Evolutionary conservation across 2,329 filamentous ascomycete genomes (phyloP).

Genomic region (Botrytis squamosa): DNA sequence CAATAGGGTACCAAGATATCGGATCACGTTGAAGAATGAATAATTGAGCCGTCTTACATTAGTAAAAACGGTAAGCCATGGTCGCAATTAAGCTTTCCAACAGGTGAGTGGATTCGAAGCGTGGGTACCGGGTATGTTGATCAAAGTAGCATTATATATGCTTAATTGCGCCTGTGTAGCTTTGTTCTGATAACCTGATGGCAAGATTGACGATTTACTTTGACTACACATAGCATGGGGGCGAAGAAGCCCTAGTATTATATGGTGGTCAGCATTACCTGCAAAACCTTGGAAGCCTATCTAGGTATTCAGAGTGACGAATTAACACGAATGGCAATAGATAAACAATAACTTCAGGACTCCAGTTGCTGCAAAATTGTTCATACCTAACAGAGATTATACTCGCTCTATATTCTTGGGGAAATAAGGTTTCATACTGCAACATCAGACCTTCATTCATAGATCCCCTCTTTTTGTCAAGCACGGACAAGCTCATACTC

Average conservation of each 20-base stretch:
- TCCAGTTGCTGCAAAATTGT: background rate
- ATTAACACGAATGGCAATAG: background rate
- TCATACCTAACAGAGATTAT: background rate
- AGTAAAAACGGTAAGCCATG: background rate
- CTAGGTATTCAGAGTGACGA: background rate
- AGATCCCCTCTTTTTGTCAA: background rate
- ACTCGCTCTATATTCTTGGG: background rate
- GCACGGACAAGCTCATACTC: background rate
- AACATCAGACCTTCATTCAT: background rate
- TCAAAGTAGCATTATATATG: background rate
- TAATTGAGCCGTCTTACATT: conserved; percentile 4
- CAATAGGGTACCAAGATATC: background rate
- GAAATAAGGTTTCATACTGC: background rate
- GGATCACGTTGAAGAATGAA: background rate
- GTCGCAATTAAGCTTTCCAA: background rate
- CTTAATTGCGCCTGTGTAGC: background rate
- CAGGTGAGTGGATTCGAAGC: background rate
- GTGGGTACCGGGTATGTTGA: background rate
- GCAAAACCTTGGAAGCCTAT: background rate
- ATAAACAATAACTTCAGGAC: background rate
- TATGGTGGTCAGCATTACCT: conserved; percentile 13
- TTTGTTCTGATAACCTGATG: conserved; percentile 13
- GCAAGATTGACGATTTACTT: background rate
- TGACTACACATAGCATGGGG: background rate
- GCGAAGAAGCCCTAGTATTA: background rate